These are phyloP conservation scores for Calonectria hongkongensis DNA, from an alignment of 2,329 filamentous ascomycete genomes.

Conservation along the genomic window DNA sequence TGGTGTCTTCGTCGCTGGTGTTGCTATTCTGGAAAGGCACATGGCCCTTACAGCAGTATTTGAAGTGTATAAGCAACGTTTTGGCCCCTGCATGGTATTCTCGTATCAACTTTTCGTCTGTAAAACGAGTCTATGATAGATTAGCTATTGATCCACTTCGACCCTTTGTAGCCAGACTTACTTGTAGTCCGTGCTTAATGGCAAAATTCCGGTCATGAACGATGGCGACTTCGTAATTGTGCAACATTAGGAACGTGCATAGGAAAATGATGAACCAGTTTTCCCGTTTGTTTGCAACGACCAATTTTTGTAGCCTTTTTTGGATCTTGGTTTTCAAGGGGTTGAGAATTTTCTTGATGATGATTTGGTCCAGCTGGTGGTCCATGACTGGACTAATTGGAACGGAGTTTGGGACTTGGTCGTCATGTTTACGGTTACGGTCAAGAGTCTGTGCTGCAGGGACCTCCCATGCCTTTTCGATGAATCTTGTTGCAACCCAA, in stretches of 20 bases:
- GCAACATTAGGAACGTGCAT: neutral
- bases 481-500: neutral
- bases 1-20: neutral
- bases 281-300: neutral
- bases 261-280: conserved; percentile 5
- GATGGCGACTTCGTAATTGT: neutral
- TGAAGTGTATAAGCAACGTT: conserved; percentile 7
- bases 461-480: neutral
- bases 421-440: neutral
- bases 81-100: neutral
- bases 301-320: neutral
- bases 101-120: neutral
- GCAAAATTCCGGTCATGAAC: neutral
- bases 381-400: neutral
- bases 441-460: neutral
- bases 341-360: neutral
- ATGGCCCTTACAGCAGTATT: conserved; percentile 12
- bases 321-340: neutral
- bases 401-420: neutral
- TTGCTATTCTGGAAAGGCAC: conserved; percentile 3
- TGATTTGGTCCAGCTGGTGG: conserved; percentile 12
- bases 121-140: neutral
- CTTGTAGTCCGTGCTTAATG: neutral
- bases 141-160: neutral
- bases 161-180: neutral